Base-by-base conservation (phyloP, 2,329 filamentous ascomycete species). In the Thielaviopsis euricoi region DNA sequence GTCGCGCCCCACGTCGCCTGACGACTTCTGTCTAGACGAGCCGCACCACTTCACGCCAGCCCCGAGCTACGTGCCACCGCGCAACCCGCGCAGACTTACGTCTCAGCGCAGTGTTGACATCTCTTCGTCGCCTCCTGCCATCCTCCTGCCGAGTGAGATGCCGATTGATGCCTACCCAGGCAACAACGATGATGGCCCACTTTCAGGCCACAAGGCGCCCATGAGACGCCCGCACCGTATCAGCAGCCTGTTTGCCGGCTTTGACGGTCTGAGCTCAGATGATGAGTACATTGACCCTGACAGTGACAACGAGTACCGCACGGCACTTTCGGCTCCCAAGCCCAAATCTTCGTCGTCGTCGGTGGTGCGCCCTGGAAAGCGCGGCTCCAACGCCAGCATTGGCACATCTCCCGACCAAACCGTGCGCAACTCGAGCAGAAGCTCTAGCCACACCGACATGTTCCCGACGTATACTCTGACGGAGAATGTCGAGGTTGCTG, bases 231-330 rank as follows among this genome's bases (percentile, higher is more conserved):
- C 87, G 0, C 83, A 86, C 65, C 78, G 87, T 58, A 83, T 87
- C 53, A 91, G 86, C 69, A 93, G 87, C 66, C 73, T 94, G n/a
- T 93, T 93, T 69, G 86, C 87, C 33, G 87, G 87, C 0, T 93
- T 94, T 63, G 87, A 91, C 52, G 81, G 80, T 13, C 76, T 75
- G 51, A 88, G 82, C 65, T 84, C 83, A 7, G 83, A 83, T 51
- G 83, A 84, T 48, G 81, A 85, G 26, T 83, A 83, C 67, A 73
- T 69, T 29, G 80, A 83, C 60, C 73, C 68, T 3, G 81, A 86
- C 53, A 85, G 80, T 64, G 85, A 87, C 63, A 77, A 78, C 1
- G 85, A 88, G 63, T 86, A 78, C 67, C 75, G 78, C 59, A 86
- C 83, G 5, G 80, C 80, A 1, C 71, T 86, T 17, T 82, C 81